Evolutionary conservation across 2,329 filamentous ascomycete genomes (phyloP), one percentile per base, ranked within the genome.

Genomic region (Diaporthe citri): DNA sequence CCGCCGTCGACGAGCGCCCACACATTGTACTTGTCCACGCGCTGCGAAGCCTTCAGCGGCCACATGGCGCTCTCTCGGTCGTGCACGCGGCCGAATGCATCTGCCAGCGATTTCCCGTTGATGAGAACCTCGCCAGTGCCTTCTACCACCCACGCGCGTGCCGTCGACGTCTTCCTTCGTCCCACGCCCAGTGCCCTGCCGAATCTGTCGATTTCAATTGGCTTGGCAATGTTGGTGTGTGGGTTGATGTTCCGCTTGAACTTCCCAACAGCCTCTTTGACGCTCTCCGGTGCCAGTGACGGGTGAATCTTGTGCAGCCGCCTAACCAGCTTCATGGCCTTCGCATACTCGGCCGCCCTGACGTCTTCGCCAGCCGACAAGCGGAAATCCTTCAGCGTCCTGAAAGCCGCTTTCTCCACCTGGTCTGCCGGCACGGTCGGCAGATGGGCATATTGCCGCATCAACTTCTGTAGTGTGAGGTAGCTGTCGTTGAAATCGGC

Each of bases 1-100:
- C 97, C 97, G 73, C 97, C 97, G 75, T 90, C 89, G 4, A 95
- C 94, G 67, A 94, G 85, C 71, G 93, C 96, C 93, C 95, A 99
- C 4, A 98, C 91, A 81, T 99, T 99, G 88, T 99, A 99, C 85
- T 98, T 98, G 88, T 98, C 95, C 78, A 97, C 85, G 77, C 97
- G 89, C 57, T 93, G 88, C 34, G 95, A 97, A 67, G 92, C 90
- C 80, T 96, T 95, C 81, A 99, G 85, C 10, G 96, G 92, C 96
- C 96, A 99, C 5, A 98, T 87, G 3, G 95, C 96, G 82, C 95
- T 98, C 87, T 98, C 97, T 57, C 97, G 92, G 84, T 99, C 96
- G 83, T 99, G 96, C 69, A 98, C 85, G 48, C 97, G 92, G 46
- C 93, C 94, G 83, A 99, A 99, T 31, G 91, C 92, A 69, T 97